Evolutionary conservation across 352 stramenopile species (phyloP).

Genomic region (Phytophthora tentaculata): DNA sequence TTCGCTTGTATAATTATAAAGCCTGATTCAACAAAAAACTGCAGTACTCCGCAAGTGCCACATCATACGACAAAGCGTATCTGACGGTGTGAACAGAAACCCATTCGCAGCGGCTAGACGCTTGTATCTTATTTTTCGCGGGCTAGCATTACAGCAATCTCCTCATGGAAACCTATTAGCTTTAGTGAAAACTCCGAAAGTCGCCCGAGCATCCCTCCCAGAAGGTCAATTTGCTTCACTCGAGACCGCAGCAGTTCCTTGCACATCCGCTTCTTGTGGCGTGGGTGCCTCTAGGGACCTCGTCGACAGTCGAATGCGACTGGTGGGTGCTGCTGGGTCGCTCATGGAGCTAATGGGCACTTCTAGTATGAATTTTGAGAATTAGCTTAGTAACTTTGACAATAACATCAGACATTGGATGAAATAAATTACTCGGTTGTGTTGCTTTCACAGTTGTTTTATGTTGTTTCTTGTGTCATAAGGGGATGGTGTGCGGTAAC

Average conservation of each 20-base stretch:
- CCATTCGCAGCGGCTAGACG: conserved; percentile 3
- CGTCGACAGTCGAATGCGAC: too few species aligned
- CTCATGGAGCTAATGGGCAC: too few species aligned
- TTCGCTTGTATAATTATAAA: neutral
- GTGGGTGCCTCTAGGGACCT: too few species aligned
- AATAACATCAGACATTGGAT: too few species aligned
- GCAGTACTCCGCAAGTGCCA: conserved; percentile 8
- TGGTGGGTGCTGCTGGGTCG: too few species aligned
- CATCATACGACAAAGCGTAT: conserved; percentile 2
- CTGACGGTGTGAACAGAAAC: neutral
- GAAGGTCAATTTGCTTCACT: neutral
- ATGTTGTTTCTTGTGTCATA: too few species aligned
- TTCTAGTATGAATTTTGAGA: too few species aligned
- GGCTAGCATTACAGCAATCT: neutral
- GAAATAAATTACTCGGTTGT: too few species aligned
- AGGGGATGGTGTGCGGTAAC: too few species aligned
- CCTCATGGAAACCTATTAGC: neutral
- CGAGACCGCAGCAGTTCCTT: conserved; percentile 11
- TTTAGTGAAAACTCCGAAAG: conserved; percentile 3
- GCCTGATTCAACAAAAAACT: conserved; percentile 2
- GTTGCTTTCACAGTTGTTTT: too few species aligned
- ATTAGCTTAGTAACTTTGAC: too few species aligned
- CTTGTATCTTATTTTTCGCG: conserved; percentile 2
- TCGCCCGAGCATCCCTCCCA: conserved; percentile 2
- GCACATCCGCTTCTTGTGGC: neutral